Conservation (phyloP, 2,329 filamentous ascomycete species). For the Annulohypoxylon truncatum region DNA sequence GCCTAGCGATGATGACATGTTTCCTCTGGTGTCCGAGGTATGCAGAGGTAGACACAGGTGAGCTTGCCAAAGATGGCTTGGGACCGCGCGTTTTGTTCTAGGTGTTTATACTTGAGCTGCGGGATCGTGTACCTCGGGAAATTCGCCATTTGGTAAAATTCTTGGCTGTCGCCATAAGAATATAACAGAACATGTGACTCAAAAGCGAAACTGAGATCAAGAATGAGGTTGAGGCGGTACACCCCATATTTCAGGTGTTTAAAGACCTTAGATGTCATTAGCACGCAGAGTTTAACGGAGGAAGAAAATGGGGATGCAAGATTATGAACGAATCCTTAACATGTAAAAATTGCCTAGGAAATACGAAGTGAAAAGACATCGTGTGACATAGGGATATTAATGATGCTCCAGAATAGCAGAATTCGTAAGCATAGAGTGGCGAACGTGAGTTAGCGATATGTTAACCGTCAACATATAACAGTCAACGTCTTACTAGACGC, state of each 20-base stretch:
- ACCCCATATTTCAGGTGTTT: background rate
- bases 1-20: background rate
- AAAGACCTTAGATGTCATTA: background rate
- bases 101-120: background rate
- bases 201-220: background rate
- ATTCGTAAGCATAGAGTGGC: background rate
- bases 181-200: background rate
- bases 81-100: background rate
- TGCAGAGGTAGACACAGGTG: background rate
- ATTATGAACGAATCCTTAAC: background rate
- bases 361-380: background rate
- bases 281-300: background rate
- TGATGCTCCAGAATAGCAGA: conserved; percentile 50
- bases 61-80: background rate
- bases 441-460: background rate
- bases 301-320: background rate
- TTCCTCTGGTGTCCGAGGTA: background rate
- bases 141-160: background rate
- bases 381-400: conserved; percentile 57
- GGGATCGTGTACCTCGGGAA: background rate
- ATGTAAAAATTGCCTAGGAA: background rate
- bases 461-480: background rate
- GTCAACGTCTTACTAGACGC: background rate
- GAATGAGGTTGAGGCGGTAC: background rate
- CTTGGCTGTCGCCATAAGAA: background rate